Percentiles rank a stretch among this genome's conserved stretches.
These are phyloP conservation scores for Penicillium sclerotigenum DNA, from an alignment of 2,329 filamentous ascomycete species.

Conservation along the genomic window DNA sequence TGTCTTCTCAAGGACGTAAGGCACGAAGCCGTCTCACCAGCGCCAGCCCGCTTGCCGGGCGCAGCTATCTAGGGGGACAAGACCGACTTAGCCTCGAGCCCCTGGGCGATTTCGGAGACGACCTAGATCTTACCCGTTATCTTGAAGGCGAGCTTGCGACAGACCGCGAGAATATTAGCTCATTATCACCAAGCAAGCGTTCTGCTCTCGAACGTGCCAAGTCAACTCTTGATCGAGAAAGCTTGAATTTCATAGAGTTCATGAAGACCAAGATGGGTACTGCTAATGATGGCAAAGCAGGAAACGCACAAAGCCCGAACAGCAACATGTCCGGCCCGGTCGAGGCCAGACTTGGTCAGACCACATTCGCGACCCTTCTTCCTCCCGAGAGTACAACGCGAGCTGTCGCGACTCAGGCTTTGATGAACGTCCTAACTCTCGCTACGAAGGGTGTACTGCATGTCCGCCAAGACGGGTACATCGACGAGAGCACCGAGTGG, in stretches of 20 bases:
- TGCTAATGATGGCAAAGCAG: background rate
- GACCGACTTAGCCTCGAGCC: slow-evolving; percentile 25
- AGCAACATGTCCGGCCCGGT: background rate
- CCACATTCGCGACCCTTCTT: slow-evolving; percentile 69
- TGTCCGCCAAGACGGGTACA: slow-evolving; percentile 58
- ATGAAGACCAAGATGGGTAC: slow-evolving; percentile 48
- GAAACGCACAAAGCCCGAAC: background rate
- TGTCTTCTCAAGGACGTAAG: slow-evolving; percentile 26
- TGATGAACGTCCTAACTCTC: slow-evolving; percentile 69
- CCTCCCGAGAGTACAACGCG: slow-evolving; percentile 53
- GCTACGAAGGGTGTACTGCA: slow-evolving; percentile 63
- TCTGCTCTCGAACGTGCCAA: slow-evolving; percentile 17
- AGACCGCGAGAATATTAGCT: slow-evolving; percentile 22
- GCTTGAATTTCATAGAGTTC: slow-evolving; percentile 62
- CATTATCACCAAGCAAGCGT: slow-evolving; percentile 43
- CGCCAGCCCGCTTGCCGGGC: slow-evolving; percentile 60
- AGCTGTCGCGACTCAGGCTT: slow-evolving; percentile 69
- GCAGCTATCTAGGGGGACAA: slow-evolving; percentile 38
- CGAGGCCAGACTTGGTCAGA: slow-evolving; percentile 11
- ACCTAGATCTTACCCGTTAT: slow-evolving; percentile 32
- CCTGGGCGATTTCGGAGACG: slow-evolving; percentile 22
- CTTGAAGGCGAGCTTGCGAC: slow-evolving; percentile 34
- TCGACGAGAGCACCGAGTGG: slow-evolving; percentile 27
- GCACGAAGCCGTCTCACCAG: slow-evolving; percentile 53
- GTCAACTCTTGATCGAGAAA: slow-evolving; percentile 56